Evolutionary conservation across 129 eudicot species (phyloP).

Genomic region (Gnaphalium uliginosum): DNA sequence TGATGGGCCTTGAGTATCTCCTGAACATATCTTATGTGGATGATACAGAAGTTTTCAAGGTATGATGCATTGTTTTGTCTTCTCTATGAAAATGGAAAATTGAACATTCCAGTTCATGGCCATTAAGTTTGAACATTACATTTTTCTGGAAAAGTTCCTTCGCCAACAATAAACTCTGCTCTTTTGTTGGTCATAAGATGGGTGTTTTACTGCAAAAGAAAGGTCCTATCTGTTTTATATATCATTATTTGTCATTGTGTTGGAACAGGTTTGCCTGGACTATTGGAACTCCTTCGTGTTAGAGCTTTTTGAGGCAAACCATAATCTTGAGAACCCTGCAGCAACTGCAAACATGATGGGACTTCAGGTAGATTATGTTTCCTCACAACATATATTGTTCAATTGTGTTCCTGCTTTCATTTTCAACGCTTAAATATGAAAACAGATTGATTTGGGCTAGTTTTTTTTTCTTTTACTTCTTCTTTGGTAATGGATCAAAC

Average conservation of each 20-base stretch:
- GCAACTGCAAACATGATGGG: conserved; percentile 85
- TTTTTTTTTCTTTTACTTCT: too few species aligned
- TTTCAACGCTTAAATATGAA: not conserved
- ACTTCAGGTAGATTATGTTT: conserved; percentile 61
- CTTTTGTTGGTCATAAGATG: conserved; percentile 14
- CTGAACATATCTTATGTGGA: conserved; percentile 92
- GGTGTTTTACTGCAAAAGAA: conserved; percentile 19
- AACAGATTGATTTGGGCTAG: not conserved
- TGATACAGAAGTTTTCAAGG: conserved; percentile 99
- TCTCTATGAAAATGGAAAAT: conserved; percentile 10
- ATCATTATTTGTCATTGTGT: not conserved
- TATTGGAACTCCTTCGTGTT: conserved; percentile 88
- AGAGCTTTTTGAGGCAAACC: conserved; percentile 90
- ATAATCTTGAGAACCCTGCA: conserved; percentile 76
- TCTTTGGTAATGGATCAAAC: not conserved
- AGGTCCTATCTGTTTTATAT: conserved; percentile 4
- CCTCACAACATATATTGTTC: not conserved
- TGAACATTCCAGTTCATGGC: conserved; percentile 4
- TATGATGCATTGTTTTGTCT: conserved; percentile 25
- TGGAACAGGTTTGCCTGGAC: conserved; percentile 90
- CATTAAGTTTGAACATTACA: not conserved
- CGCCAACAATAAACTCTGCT: not conserved
- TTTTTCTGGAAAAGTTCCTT: not conserved
- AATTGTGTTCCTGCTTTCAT: not conserved
- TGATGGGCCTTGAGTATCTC: conserved; percentile 87